phyloP scores from a whole-genome alignment of 2,329 filamentous ascomycete genomes.

The Cladosporium sp. region DNA sequence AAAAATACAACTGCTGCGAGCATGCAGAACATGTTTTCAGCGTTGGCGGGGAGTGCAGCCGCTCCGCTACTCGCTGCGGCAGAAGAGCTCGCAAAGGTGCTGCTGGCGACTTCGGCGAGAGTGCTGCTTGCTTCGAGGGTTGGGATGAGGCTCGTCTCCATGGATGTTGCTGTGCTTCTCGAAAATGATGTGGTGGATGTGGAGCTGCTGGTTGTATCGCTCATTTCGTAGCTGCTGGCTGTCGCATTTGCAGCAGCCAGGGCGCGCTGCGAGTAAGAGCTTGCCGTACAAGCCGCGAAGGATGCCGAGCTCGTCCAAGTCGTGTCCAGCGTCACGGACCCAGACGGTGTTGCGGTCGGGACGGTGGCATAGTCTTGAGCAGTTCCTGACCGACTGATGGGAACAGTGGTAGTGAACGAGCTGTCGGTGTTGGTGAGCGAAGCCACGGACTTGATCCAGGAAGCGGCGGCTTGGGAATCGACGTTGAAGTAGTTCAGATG shows the following conservation, averaged over 20 bases:
- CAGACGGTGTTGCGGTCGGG: slow-evolving; percentile 24
- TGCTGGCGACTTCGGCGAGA: not conserved
- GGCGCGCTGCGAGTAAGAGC: slow-evolving; percentile 13
- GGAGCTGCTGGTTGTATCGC: not conserved
- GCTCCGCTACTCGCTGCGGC: not conserved
- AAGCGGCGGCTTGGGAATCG: slow-evolving; percentile 31
- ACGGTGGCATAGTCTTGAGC: slow-evolving; percentile 24
- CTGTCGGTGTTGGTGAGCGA: slow-evolving; percentile 20
- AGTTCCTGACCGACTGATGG: slow-evolving; percentile 22
- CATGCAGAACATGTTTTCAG: not conserved
- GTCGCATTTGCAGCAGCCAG: not conserved
- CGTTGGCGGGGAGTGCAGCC: not conserved
- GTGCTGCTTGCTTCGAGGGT: not conserved
- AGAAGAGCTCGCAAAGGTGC: not conserved
- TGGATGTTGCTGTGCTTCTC: not conserved
- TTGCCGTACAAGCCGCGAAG: slow-evolving; percentile 20
- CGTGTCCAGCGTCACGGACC: slow-evolving; percentile 22
- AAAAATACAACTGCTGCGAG: not conserved
- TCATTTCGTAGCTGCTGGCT: not conserved
- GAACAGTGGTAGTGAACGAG: slow-evolving; percentile 22
- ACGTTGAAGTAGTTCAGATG: slow-evolving; percentile 45
- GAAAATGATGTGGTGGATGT: not conserved
- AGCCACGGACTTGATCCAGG: slow-evolving; percentile 33
- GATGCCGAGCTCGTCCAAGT: slow-evolving; percentile 21
- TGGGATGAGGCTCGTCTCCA: not conserved